phyloP scores from a whole-genome alignment of 2,329 filamentous ascomycete species.

The Didymella pomorum region DNA sequence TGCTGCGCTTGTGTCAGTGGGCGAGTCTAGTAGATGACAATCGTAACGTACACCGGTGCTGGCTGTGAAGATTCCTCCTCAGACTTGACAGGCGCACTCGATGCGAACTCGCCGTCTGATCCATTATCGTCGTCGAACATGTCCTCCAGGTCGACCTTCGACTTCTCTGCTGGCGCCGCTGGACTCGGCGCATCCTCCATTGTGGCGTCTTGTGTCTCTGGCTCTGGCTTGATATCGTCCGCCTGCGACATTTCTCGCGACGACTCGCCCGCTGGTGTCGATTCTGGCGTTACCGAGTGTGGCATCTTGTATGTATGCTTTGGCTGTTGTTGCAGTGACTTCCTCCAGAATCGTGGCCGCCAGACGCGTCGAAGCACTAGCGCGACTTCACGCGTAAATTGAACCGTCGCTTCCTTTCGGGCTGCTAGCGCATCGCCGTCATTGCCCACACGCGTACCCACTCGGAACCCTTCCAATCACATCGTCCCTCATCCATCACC shows the following conservation, averaged over 20 bases:
- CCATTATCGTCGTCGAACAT: conserved; percentile 68
- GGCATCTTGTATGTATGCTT: conserved; percentile 49
- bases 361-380: conserved; percentile 29
- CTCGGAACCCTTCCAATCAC: conserved; percentile 17
- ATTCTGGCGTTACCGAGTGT: conserved; percentile 55
- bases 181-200: conserved; percentile 44
- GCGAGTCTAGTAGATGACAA: neutral
- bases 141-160: conserved; percentile 60
- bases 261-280: conserved; percentile 51
- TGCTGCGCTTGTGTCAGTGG: conserved; percentile 35
- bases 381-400: conserved; percentile 34
- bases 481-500: conserved; percentile 18
- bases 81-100: conserved; percentile 59
- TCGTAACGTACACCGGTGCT: conserved; percentile 48
- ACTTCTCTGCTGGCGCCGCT: conserved; percentile 35
- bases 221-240: conserved; percentile 37
- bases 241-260: conserved; percentile 51
- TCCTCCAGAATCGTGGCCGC: conserved; percentile 5
- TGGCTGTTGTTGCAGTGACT: conserved; percentile 9
- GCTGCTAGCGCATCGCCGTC: conserved; percentile 15
- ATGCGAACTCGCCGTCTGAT: conserved; percentile 65
- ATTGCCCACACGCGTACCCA: conserved; percentile 18
- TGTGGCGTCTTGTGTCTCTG: conserved; percentile 40
- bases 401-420: conserved; percentile 9
- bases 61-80: conserved; percentile 52